Conservation (phyloP, 495 filamentous ascomycete genomes). For the Haplographium delicatum region DNA sequence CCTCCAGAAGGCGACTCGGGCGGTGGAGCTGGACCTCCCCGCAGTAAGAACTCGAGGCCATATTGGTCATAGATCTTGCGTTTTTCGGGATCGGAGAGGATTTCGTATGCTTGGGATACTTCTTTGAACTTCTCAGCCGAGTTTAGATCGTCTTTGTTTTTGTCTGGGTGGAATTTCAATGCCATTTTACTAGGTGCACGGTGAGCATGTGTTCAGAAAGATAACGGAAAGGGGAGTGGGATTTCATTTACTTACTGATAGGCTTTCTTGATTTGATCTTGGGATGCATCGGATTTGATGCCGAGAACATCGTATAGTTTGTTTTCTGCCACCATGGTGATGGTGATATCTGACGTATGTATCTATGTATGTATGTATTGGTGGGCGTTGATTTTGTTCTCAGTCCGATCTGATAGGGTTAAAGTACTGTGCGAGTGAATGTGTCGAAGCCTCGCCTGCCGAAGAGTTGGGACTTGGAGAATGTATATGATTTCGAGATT, state of each 20-base stretch:
- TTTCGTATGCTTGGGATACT: slow-evolving; percentile 93
- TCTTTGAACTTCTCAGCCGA: slow-evolving; percentile 93
- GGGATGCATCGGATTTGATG: slow-evolving; percentile 70
- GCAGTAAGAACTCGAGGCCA: slow-evolving; percentile 86
- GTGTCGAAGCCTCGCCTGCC: too few relatives aligned
- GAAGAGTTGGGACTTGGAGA: too few relatives aligned
- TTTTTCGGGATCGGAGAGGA: slow-evolving; percentile 95
- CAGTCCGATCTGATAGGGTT: neutral
- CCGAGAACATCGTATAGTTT: slow-evolving; percentile 77
- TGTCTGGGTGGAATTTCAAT: slow-evolving; percentile 92
- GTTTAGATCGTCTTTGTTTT: slow-evolving; percentile 86
- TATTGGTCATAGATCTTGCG: slow-evolving; percentile 93
- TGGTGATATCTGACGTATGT: neutral
- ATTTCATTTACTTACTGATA: slow-evolving; percentile 79
- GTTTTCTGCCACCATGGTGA: slow-evolving; percentile 77
- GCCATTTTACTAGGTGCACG: slow-evolving; percentile 64
- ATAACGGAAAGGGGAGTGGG: slow-evolving; percentile 5
- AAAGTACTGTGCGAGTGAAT: neutral
- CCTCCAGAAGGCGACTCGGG: slow-evolving; percentile 45
- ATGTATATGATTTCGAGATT: too few relatives aligned
- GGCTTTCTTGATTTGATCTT: slow-evolving; percentile 96
- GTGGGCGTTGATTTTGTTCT: slow-evolving; percentile 1
- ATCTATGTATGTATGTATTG: slow-evolving; percentile 1
- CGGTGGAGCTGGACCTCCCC: slow-evolving; percentile 71
- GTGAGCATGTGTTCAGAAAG: slow-evolving; percentile 5